Evolutionary conservation across 306 rosid genomes (phyloP).

Genomic region (Prunus dulcis): DNA sequence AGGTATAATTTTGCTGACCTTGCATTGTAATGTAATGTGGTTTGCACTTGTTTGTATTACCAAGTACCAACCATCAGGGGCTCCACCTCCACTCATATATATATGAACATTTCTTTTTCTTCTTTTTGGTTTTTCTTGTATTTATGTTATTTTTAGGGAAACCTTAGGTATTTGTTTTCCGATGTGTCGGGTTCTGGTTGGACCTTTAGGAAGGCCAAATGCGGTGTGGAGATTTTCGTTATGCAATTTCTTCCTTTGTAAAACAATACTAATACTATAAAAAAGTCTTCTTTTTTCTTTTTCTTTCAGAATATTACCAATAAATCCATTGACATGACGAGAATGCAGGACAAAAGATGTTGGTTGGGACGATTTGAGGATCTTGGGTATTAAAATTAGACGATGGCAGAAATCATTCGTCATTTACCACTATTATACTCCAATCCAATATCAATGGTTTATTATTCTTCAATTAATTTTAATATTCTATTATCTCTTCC

Average conservation of each 20-base stretch:
- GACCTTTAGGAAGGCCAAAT: neutral
- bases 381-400: neutral
- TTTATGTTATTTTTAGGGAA: neutral
- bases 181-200: neutral
- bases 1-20: slow-evolving; percentile 17
- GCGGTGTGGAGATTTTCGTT: neutral
- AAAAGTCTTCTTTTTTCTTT: too few species aligned
- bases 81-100: slow-evolving; percentile 5
- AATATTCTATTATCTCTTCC: neutral
- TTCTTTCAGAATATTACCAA: too few species aligned
- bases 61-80: slow-evolving; percentile 16
- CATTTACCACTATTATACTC: neutral
- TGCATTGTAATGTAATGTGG: neutral
- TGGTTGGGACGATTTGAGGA: neutral
- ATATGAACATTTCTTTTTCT: neutral
- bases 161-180: neutral
- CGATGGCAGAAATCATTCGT: neutral
- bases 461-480: neutral
- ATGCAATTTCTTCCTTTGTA: too few species aligned
- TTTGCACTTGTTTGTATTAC: neutral
- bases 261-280: too few species aligned
- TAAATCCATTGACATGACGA: too few species aligned
- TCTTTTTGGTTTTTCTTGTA: too few species aligned
- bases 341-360: neutral
- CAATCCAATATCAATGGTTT: neutral